phyloP scores from a whole-genome alignment of 2,329 filamentous ascomycete genomes.

The Stagonosporopsis rhizophila region DNA sequence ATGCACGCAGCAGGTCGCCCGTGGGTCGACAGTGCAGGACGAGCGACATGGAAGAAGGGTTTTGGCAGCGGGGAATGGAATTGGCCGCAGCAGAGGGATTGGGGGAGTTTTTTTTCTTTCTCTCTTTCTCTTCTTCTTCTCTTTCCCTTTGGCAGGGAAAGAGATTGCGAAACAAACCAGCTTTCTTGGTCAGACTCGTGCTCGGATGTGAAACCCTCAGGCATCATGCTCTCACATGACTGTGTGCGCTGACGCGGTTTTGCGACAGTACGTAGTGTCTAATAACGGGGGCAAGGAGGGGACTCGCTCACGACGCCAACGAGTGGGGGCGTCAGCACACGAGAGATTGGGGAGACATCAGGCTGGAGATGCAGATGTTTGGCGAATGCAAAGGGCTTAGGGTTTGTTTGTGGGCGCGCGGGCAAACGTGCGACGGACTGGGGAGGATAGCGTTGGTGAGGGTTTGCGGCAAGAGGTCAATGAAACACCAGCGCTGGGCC shows the following conservation, averaged over 20 bases:
- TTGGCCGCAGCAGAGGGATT: too few relatives aligned
- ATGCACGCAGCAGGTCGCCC: too few relatives aligned
- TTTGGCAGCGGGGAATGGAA: too few relatives aligned
- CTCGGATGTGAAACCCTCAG: conserved; percentile 11
- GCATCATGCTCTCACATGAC: conserved; percentile 23
- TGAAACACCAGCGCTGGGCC: conserved; percentile 15
- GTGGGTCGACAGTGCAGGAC: too few relatives aligned
- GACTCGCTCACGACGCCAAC: too few relatives aligned
- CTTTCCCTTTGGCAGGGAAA: not conserved
- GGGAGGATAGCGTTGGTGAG: not conserved
- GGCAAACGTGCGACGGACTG: not conserved
- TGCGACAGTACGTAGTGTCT: conserved; percentile 16
- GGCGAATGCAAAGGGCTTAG: not conserved
- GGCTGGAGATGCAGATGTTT: not conserved
- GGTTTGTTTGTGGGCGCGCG: too few relatives aligned
- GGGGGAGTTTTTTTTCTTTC: too few relatives aligned
- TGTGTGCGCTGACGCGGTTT: conserved; percentile 21
- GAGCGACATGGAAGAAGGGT: too few relatives aligned
- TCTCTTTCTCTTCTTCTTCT: not conserved
- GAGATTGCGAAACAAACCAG: conserved; percentile 9
- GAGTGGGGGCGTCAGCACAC: conserved; percentile 1
- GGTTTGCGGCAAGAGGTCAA: not conserved
- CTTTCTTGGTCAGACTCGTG: conserved; percentile 1
- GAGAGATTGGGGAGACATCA: not conserved
- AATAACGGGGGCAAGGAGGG: not conserved